Percentiles rank a stretch among this genome's conserved stretches.
These are phyloP conservation scores for Pueraria montana DNA, from an alignment of 306 rosid species.

Conservation along the genomic window DNA sequence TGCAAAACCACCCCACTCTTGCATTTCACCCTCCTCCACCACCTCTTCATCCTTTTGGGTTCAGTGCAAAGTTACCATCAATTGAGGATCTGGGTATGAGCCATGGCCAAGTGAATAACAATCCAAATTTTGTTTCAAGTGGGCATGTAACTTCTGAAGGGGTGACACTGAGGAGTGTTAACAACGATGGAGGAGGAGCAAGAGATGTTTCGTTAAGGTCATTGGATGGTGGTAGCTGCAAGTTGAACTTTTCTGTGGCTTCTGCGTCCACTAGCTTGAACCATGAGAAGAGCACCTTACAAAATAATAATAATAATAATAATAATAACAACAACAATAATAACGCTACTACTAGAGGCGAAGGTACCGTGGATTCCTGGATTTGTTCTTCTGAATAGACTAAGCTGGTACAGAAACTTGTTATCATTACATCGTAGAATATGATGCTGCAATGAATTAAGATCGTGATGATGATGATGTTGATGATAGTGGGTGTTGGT, in stretches of 20 bases:
- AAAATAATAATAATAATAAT: slow-evolving; percentile 37
- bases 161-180: slow-evolving; percentile 16
- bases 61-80: slow-evolving; percentile 54
- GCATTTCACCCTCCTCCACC: slow-evolving; percentile 55
- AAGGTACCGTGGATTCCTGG: slow-evolving; percentile 78
- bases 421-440: slow-evolving; percentile 55
- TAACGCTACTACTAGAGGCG: slow-evolving; percentile 54
- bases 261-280: slow-evolving; percentile 57
- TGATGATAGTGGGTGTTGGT: slow-evolving; percentile 48
- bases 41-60: slow-evolving; percentile 45
- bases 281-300: slow-evolving; percentile 54
- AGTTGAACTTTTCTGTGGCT: slow-evolving; percentile 51
- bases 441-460: slow-evolving; percentile 50
- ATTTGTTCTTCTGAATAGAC: slow-evolving; percentile 70
- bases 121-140: slow-evolving; percentile 29
- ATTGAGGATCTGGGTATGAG: slow-evolving; percentile 54
- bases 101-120: slow-evolving; percentile 41
- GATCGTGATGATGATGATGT: slow-evolving; percentile 45
- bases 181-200: slow-evolving; percentile 30
- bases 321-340: too few relatives aligned
- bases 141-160: slow-evolving; percentile 36
- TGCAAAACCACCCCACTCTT: slow-evolving; percentile 58
- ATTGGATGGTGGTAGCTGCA: slow-evolving; percentile 54
- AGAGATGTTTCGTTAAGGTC: slow-evolving; percentile 37
- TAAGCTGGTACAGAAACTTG: slow-evolving; percentile 42